phyloP scores from a whole-genome alignment of 2,329 filamentous ascomycete genomes.

The Alternaria consortialis region DNA sequence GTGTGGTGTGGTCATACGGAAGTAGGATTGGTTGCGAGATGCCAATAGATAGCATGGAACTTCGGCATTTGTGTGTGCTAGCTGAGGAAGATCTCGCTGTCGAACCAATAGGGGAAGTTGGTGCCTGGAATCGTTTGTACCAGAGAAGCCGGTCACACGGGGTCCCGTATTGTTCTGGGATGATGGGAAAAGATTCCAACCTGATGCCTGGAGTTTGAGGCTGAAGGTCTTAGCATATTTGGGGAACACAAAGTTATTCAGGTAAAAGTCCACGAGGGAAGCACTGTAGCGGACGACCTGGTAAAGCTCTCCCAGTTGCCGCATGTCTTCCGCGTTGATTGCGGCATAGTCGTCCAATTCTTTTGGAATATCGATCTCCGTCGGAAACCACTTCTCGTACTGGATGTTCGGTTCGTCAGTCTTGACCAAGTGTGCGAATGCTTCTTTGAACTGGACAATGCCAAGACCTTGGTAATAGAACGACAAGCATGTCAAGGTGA shows the following conservation, averaged over 20 bases:
- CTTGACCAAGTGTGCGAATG: conserved; percentile 62
- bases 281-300: conserved; percentile 57
- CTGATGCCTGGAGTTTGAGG: conserved; percentile 69
- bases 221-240: conserved; percentile 70
- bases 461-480: conserved; percentile 71
- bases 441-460: conserved; percentile 59
- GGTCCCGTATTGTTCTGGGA: conserved; percentile 15
- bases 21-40: conserved; percentile 60
- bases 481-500: conserved; percentile 56
- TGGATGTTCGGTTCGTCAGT: conserved; percentile 66
- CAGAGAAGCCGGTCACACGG: conserved; percentile 73
- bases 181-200: conserved; percentile 71
- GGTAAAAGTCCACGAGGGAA: conserved; percentile 68
- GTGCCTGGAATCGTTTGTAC: conserved; percentile 71
- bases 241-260: conserved; percentile 72
- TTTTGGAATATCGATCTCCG: conserved; percentile 52
- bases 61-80: conserved; percentile 70
- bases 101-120: conserved; percentile 69
- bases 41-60: conserved; percentile 68
- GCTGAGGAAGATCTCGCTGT: conserved; percentile 66
- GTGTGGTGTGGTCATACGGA: conserved; percentile 43
- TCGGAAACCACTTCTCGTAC: conserved; percentile 66
- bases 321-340: conserved; percentile 67
- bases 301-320: conserved; percentile 58
- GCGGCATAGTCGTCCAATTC: conserved; percentile 61